These are phyloP conservation scores for Salix koriyanagi DNA, from an alignment of 345 rosid species.

Conservation along the genomic window DNA sequence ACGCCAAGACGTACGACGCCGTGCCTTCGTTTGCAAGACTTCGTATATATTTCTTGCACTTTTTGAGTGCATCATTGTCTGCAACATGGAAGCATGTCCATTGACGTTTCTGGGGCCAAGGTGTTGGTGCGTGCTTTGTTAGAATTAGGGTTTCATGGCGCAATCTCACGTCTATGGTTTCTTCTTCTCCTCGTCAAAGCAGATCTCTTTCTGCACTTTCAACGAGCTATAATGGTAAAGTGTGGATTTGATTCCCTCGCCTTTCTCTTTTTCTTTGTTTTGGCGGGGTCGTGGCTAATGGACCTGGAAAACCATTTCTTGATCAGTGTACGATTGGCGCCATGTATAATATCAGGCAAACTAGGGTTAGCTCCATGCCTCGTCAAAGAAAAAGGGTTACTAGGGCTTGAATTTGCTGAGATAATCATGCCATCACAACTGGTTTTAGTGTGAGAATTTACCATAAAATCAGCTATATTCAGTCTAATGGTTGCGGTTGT, in stretches of 20 bases:
- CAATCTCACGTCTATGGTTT: background rate
- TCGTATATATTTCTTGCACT: background rate
- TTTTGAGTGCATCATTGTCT: background rate
- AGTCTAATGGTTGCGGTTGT: too few species aligned
- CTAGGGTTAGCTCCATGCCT: too few species aligned
- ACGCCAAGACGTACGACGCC: background rate
- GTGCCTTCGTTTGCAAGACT: constrained; percentile 1
- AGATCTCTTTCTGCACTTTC: background rate
- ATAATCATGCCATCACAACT: background rate
- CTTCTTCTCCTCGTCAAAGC: background rate
- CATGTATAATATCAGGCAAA: background rate
- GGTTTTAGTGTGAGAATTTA: background rate
- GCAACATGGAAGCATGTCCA: background rate
- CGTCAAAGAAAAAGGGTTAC: too few species aligned
- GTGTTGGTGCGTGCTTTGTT: background rate
- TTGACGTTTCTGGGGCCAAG: constrained; percentile 10
- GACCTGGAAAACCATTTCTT: background rate
- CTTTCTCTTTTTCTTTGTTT: background rate
- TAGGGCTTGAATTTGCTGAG: background rate
- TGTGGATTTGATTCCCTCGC: background rate
- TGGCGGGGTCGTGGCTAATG: constrained; percentile 6
- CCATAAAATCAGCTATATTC: too few species aligned
- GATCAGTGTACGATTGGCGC: background rate
- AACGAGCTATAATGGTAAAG: background rate
- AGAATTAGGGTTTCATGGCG: constrained; percentile 8